Base-by-base conservation (phyloP, 1,284 basidiomycete species). In the Cystobasidiaceae sp. region DNA sequence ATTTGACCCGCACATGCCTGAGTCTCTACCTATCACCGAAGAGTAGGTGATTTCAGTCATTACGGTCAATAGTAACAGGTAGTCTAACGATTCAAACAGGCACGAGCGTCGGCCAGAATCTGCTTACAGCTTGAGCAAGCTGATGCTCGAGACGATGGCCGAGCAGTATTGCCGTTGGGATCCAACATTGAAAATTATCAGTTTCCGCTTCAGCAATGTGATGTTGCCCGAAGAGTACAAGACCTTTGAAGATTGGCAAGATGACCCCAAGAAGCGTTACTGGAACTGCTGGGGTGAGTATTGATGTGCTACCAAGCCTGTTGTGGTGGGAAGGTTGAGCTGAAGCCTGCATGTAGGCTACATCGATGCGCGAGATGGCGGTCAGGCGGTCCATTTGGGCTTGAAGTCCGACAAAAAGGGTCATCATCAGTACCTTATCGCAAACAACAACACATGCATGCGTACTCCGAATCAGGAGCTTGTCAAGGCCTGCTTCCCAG, bases 151-250 rank as follows among this genome's bases (percentile, higher is more conserved):
- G 64, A 76, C 75, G 34, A 74, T 78, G 69, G 71, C 72, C 2
- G 77, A 76, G 39, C 76, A 78, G 61, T 77, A 71, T 67, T 72
- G 70, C 5, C 62, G 77, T 25, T 78, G 77, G 77, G 74, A 77
- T 45, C 72, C 74, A 5, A 70, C 73, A 37, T 60, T 71, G n/a
- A 78, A 78, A 67, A 74, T 78, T 59, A 69, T 78, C 66, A 76
- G 72, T 45, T 72, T 78, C 67, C 70, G 77, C 0, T 73, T 78
- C 62, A 74, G 72, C 63, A 78, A 78, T 57, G 77, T 78, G 48
- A 78, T 77, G 73, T 69, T 72, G 11, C 72, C 74, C 9, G 73
- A 75, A 41, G 75, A 78, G 44, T 79, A 79, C 64, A 72, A 67
- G n/a, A 67, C 61, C 11, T 79, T 78, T 61, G 71, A 72, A 27